Evolutionary conservation across 345 rosid genomes (phyloP), one percentile per base, ranked within the genome.

Genomic region (Passiflora organensis): DNA sequence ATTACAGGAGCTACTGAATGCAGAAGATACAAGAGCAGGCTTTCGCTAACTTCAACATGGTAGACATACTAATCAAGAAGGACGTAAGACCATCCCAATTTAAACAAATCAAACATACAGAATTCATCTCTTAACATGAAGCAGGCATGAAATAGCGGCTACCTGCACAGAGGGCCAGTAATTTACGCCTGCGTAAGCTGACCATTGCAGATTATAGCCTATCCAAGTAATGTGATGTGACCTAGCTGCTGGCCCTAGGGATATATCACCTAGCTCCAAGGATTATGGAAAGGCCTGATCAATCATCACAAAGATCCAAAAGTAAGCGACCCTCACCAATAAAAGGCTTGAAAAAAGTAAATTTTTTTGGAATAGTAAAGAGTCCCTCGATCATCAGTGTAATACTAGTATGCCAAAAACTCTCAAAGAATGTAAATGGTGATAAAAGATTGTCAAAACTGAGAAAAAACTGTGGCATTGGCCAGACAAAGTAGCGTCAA

Each of bases 131-230:
- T 24, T 45, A 55, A 42, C 36, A 23, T 37, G 19, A 53, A 53
- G 45, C n/a, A 44, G 24, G 49, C 25, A 63, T n/a, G 54, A 15
- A 61, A 64, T 12, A 13, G n/a, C 43, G 39, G 32, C 73, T 82
- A 93, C 99, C 99, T 52, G 93, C 74, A 71, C 96, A 91, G 53
- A 91, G 78, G 43, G 94, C 97, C 74, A 87, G 57, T 51, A 87
- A 89, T 71, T 78, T 85, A 38, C 97, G 94, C 73, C 97, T 80
- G 45, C 97, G 53, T 69, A 87, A 62, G 84, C 97, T 93, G 72
- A 93, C 99, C 99, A 93, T 91, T 23, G 66, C 44, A 49, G 67
- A 54, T 45, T 53, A 47, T 32, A 60, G 56, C 19, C 60, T 48
- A 42, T 55, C 41, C 34, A 53, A 60, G 66, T 64, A 54, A 48